Percentiles rank a stretch among this genome's conserved stretches.
Evolutionary conservation across 2,329 filamentous ascomycete genomes (phyloP).

Genomic region (Endothia cerciana): DNA sequence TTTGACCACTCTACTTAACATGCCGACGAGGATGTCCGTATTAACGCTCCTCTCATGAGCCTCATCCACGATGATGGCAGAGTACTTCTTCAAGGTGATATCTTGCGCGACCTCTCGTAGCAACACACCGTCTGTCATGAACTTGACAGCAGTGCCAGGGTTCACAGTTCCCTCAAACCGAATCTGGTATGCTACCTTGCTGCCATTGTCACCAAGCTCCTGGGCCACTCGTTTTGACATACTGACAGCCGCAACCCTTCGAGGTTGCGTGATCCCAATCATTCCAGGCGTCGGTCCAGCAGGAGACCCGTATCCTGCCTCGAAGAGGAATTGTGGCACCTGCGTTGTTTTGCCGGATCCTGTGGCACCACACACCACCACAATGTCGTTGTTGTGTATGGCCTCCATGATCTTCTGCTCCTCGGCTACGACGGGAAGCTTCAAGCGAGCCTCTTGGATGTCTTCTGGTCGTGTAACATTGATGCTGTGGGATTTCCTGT

Average conservation of each 20-base stretch:
- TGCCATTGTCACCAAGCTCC: conserved; percentile 78
- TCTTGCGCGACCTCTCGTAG: conserved; percentile 90
- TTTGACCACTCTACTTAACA: conserved; percentile 91
- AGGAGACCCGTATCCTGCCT: conserved; percentile 85
- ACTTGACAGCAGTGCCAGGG: conserved; percentile 87
- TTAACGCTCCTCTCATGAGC: conserved; percentile 97
- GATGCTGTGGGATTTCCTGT: conserved; percentile 77
- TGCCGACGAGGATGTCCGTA: conserved; percentile 96
- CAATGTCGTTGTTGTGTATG: conserved; percentile 86
- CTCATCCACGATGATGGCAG: conserved; percentile 92
- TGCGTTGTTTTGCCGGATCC: conserved; percentile 98
- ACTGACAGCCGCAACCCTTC: conserved; percentile 92
- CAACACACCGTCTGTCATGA: conserved; percentile 98
- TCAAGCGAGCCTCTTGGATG: conserved; percentile 77
- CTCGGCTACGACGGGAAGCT: conserved; percentile 88
- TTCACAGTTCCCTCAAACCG: conserved; percentile 87
- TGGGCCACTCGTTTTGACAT: conserved; percentile 92
- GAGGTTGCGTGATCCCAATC: conserved; percentile 93
- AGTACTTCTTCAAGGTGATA: conserved; percentile 86
- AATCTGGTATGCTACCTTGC: conserved; percentile 88
- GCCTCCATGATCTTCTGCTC: conserved; percentile 99
- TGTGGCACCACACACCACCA: conserved; percentile 92
- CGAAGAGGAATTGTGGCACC: conserved; percentile 92
- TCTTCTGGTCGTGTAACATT: conserved; percentile 69
- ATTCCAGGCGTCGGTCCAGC: conserved; percentile 82